phyloP scores from a whole-genome alignment of 495 filamentous ascomycete species.

The Lophium mytilinum region DNA sequence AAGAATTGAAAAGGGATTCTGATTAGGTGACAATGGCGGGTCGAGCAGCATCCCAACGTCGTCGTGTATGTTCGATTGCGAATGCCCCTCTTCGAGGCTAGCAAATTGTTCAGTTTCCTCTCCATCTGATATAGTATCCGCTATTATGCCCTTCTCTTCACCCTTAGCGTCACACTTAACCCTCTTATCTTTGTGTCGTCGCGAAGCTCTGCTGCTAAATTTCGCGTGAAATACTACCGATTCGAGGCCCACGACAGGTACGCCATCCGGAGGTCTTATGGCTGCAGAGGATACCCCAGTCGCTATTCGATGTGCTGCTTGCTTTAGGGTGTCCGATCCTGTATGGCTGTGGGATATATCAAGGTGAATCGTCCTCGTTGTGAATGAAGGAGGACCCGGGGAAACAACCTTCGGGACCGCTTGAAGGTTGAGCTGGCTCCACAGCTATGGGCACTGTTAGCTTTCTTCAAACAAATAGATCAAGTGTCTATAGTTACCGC shows the following conservation, averaged over 20 bases:
- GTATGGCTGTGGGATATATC: slow-evolving; percentile 17
- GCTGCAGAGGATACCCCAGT: slow-evolving; percentile 16
- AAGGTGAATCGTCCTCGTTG: slow-evolving; percentile 8
- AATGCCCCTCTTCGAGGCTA: background rate
- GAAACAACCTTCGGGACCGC: background rate
- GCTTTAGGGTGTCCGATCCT: background rate
- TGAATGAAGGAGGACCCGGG: background rate
- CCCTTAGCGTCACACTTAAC: background rate
- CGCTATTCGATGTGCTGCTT: slow-evolving; percentile 8
- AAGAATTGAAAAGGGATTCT: background rate
- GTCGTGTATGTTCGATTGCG: background rate
- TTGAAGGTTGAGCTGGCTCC: slow-evolving; percentile 22
- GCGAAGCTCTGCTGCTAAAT: slow-evolving; percentile 2
- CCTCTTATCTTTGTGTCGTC: background rate
- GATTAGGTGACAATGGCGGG: background rate
- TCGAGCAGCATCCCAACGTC: background rate
- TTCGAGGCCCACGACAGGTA: slow-evolving; percentile 4
- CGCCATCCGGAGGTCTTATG: slow-evolving; percentile 16
- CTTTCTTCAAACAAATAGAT: background rate
- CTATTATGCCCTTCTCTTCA: background rate
- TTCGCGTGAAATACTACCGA: slow-evolving; percentile 10
- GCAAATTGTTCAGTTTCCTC: background rate
- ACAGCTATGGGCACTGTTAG: slow-evolving; percentile 14
- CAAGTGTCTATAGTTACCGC: slow-evolving; percentile 9
- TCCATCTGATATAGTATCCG: background rate